A percentile compares a stretch with the other conserved stretches of the same genome.
Conservation (phyloP, 2,329 filamentous ascomycete genomes). For the Monosporascus sp. region DNA sequence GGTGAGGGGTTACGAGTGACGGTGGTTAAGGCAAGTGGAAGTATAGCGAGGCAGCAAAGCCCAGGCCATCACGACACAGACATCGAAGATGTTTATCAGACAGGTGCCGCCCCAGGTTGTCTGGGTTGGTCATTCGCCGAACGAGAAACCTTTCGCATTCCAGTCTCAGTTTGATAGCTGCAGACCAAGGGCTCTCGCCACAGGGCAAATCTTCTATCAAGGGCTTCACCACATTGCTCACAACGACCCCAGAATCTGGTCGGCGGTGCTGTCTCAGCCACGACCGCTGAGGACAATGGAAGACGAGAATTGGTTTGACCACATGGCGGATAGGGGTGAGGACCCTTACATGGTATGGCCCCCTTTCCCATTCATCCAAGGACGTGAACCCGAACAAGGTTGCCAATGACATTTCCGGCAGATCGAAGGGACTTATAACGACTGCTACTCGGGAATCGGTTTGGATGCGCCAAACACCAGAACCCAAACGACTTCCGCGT, state of each 20-base stretch:
- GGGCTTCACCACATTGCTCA: not conserved
- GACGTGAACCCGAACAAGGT: not conserved
- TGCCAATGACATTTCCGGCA: conserved; percentile 13
- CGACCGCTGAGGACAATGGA: conserved; percentile 16
- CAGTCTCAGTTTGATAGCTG: conserved; percentile 17
- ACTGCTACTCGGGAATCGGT: conserved; percentile 9
- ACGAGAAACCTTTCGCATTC: conserved; percentile 8
- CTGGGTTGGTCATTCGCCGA: conserved; percentile 15
- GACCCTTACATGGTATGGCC: conserved; percentile 19
- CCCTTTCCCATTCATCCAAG: not conserved
- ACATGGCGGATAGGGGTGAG: conserved; percentile 18
- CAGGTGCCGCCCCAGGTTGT: conserved; percentile 11
- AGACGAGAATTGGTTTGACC: conserved; percentile 15
- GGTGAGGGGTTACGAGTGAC: conserved; percentile 6
- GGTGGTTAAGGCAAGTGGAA: conserved; percentile 5
- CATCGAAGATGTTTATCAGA: conserved; percentile 19
- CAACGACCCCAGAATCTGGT: conserved; percentile 3
- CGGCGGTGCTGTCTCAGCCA: conserved; percentile 15
- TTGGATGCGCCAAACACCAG: conserved; percentile 16
- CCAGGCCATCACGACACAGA: conserved; percentile 8
- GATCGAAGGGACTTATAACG: conserved; percentile 16
- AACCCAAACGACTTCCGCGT: conserved; percentile 21
- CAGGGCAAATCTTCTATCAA: conserved; percentile 1
- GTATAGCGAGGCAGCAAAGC: conserved; percentile 11
- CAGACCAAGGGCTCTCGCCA: conserved; percentile 6